Evolutionary conservation across 305 asterid genomes (phyloP).

Genomic region (Solanum chacoense): DNA sequence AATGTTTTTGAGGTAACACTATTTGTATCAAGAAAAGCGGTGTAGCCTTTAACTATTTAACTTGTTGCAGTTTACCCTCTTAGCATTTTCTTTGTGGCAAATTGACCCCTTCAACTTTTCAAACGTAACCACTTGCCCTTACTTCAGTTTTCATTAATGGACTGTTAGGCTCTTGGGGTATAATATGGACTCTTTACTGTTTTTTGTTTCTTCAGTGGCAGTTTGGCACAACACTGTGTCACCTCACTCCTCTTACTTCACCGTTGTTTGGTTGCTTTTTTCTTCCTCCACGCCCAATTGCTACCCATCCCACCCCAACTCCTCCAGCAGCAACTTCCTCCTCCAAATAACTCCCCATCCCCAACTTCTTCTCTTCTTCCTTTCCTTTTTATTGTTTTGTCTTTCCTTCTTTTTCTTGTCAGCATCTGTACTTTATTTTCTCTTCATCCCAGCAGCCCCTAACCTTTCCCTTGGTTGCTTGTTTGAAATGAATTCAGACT

Average conservation of each 20-base stretch:
- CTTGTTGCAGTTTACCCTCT: neutral
- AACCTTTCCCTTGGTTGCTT: neutral
- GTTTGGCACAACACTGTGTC: neutral
- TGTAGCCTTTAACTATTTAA: neutral
- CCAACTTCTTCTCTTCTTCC: neutral
- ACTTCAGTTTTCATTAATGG: neutral
- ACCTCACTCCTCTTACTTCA: neutral
- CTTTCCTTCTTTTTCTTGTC: neutral
- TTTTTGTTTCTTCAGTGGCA: neutral
- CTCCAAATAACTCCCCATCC: neutral
- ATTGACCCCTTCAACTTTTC: neutral
- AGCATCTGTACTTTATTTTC: neutral
- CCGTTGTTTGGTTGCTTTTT: neutral
- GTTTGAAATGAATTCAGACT: neutral
- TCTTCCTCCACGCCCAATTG: neutral
- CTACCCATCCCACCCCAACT: neutral
- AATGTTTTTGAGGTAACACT: neutral
- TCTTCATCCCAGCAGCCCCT: neutral
- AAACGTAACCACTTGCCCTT: neutral
- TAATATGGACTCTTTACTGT: neutral
- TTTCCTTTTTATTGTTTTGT: neutral
- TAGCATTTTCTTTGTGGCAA: neutral
- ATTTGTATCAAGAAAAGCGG: neutral
- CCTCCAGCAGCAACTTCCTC: neutral
- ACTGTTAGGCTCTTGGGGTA: neutral